Base-by-base conservation (phyloP, 2,329 filamentous ascomycete genomes). In the Penicillium sp. region DNA sequence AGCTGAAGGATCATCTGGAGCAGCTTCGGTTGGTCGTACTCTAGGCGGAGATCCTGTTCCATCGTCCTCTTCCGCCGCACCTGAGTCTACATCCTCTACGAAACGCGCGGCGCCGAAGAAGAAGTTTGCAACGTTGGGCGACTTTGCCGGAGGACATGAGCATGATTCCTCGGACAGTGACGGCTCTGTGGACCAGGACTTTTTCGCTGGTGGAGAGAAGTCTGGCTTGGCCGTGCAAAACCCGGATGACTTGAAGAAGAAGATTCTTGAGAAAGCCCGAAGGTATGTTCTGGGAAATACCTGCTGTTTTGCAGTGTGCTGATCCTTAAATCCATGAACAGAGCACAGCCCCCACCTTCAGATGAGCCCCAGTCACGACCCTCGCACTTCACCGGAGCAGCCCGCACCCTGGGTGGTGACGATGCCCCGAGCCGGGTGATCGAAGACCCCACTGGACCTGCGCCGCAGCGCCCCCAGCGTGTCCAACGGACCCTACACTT, bases 211-310 rank as follows among this genome's bases (percentile, higher is more conserved):
- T 42, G 84, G 84, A 41, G 84, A 86, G 68, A 87, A 87, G 71
- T 86, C 83, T 11, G 84, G 83, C n/a, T 72, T 87, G 24, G 84
- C 84, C 6, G 84, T 87, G 50, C 81, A 86, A 66, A 84, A 86
- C 62, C 84, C 84, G 2, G 79, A 81, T 63, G 77, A 81, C 51
- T 69, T 72, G 66, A 81, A 74, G 69, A 74, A 72, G 64, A 77
- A 76, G 61, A 79, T 79, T 46, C 65, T 79, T 20, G 75, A 79
- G 53, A 76, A 77, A 59, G 76, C 76, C 25, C 69, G 64, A 55
- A 66, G 63, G 65, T 70, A 58, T 51, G 64, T 13, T 11, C 2
- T 14, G 5, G 8, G 5, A n/a, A 8, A 31, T 43, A n/a, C 7
- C 5, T 2, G 10, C 20, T 9, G 11, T 6, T n/a, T 2, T 16